Base-by-base conservation (phyloP, 2,329 filamentous ascomycete genomes). In the Exophiala calicioides region DNA sequence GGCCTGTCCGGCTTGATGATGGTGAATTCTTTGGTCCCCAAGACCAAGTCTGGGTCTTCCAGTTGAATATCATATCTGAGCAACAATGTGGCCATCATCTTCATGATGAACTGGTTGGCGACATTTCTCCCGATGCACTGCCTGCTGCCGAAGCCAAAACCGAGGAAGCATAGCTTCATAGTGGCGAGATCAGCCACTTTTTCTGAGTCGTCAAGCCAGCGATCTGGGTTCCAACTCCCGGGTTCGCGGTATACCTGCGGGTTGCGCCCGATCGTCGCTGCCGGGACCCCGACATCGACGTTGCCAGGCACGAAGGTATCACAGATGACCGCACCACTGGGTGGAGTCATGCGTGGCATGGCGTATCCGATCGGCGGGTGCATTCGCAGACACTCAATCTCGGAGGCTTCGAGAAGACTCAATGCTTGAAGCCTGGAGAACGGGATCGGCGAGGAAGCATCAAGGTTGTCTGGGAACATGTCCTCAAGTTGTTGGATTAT, bases 331-430 rank as follows among this genome's bases (percentile, higher is more conserved):
- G 58, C 58, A 13, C 63, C 64, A 3, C 54, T 56, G n/a, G 57
- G 44, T 1, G 62, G 63, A 2, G 62, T 60, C 20, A 62, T 29
- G 7, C 63, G 59, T 1, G 64, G 63, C 32, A 65, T 53, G 24
- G 61, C 61, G n/a, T 60, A 58, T 1, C 63, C 50, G 24, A 52
- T 52, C 3, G 50, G 50, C 18, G 50, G 50, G 27, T 52, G 50
- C 40, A 52, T 41, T 20, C 50, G 44, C 7, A 52, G 31, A 19
- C 50, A 52, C 18, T 52, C 50, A 27, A 46, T 42, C 36, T 52
- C 50, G 12, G 45, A 39, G 6, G 50, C 44, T 20, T 52, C 50
- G 10, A 52, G 45, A 18, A 52, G 45, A 30, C 36, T 49, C 27
- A 52, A 26, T 10, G 45, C 40, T 18, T 52, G 38, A 24, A 52